Evolutionary conservation across 2,329 filamentous ascomycete genomes (phyloP).

Genomic region (Nothopassalora personata): DNA sequence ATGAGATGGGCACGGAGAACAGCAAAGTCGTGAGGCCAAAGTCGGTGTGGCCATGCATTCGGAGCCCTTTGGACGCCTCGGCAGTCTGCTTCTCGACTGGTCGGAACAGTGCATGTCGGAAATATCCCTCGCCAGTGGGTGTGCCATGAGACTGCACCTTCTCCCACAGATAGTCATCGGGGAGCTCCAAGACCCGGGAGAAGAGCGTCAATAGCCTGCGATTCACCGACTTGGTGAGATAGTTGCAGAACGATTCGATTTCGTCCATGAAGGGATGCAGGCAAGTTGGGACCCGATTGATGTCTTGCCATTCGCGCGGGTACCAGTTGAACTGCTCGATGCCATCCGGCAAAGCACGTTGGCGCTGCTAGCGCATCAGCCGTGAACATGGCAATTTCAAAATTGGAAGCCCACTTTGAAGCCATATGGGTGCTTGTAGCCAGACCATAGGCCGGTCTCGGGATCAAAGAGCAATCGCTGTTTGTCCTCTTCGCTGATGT

Average conservation of each 20-base stretch:
- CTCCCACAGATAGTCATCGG: slow-evolving; percentile 42
- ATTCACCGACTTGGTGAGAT: slow-evolving; percentile 47
- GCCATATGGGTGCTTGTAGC: slow-evolving; percentile 47
- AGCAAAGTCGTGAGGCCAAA: slow-evolving; percentile 38
- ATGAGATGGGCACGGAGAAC: slow-evolving; percentile 1
- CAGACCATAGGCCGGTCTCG: slow-evolving; percentile 46
- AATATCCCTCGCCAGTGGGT: slow-evolving; percentile 43
- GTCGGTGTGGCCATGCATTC: slow-evolving; percentile 37
- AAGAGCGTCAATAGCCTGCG: slow-evolving; percentile 36
- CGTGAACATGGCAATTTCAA: background rate
- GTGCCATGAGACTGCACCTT: slow-evolving; percentile 41
- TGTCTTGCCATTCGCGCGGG: slow-evolving; percentile 42
- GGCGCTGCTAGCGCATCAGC: slow-evolving; percentile 23
- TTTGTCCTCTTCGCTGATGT: slow-evolving; percentile 49
- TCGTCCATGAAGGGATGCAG: slow-evolving; percentile 49
- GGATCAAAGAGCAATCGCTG: slow-evolving; percentile 45
- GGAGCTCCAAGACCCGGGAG: slow-evolving; percentile 42
- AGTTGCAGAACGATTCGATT: slow-evolving; percentile 44
- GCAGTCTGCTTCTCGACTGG: slow-evolving; percentile 17
- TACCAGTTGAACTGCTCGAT: slow-evolving; percentile 55
- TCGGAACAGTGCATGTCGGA: slow-evolving; percentile 33
- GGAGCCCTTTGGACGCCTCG: slow-evolving; percentile 22
- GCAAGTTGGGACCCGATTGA: slow-evolving; percentile 43
- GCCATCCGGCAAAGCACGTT: slow-evolving; percentile 42
- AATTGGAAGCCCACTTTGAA: background rate